Conservation (phyloP, 192 early-diverging fungal genomes). For the Lunasporangiospora selenospora region DNA sequence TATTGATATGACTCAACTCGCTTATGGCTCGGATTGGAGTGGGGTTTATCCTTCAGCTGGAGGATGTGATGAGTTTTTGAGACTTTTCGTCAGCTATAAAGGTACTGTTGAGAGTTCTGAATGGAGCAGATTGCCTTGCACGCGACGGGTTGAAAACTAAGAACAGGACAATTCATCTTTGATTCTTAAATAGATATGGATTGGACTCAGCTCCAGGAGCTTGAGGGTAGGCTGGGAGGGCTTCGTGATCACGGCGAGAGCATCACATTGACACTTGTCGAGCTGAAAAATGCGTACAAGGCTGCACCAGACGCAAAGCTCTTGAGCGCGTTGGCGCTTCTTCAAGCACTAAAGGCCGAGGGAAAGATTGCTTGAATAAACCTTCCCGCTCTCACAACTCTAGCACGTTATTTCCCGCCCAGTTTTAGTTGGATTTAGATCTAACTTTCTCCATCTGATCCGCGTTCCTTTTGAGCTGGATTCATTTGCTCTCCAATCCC, state of each 20-base stretch:
- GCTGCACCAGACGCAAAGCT: slow-evolving; percentile 76
- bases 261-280: slow-evolving; percentile 73
- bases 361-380: slow-evolving; percentile 50
- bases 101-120: too few species aligned
- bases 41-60: slow-evolving; percentile 80
- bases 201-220: slow-evolving; percentile 54
- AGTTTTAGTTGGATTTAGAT: too few species aligned
- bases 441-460: too few species aligned
- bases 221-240: slow-evolving; percentile 73
- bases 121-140: too few species aligned
- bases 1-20: slow-evolving; percentile 68
- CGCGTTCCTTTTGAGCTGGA: too few species aligned
- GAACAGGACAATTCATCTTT: too few species aligned
- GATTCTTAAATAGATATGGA: slow-evolving; percentile 32
- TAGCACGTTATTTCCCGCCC: too few species aligned
- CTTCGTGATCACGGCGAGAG: slow-evolving; percentile 78
- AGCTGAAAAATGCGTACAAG: slow-evolving; percentile 69
- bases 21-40: slow-evolving; percentile 49
- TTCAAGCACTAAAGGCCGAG: slow-evolving; percentile 51
- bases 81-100: slow-evolving; percentile 75
- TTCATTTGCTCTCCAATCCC: too few species aligned
- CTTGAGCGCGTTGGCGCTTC: slow-evolving; percentile 68
- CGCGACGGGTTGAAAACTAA: too few species aligned
- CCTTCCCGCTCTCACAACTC: too few species aligned
- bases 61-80: slow-evolving; percentile 81